Evolutionary conservation across 208 protist species (phyloP), one percentile per base, ranked within the genome.

Genomic region (Acanthamoeba castellanii): DNA sequence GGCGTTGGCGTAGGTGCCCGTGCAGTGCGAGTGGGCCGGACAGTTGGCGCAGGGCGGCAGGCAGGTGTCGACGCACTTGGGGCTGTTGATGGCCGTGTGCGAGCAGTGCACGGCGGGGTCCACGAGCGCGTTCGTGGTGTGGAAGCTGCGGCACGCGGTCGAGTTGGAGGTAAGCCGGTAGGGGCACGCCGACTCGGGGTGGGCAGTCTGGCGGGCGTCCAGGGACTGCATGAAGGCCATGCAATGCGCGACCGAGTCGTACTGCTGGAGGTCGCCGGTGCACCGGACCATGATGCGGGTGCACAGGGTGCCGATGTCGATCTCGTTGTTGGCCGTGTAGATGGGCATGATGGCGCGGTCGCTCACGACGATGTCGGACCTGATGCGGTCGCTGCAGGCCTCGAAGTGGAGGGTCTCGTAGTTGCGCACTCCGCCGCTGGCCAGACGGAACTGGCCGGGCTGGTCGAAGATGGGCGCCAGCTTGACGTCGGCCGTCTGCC

Each of bases 51-150:
- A 90, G 4, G n/a, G 20, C 7, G 37, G 30, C 6, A 37, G 14
- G 82, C 82, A 90, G 16, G 27, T 64, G 32, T 90, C 82, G 57
- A 20, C 16, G 9, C 82, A 90, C 82, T 20, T 64, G 32, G 50
- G 11, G 47, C 30, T 47, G 20, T 90, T 6, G 7, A n/a, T 4
- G 0, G 82, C 25, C 0, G 25, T 42, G 50, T 90, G 82, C n/a
- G 50, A 13, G 82, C 82, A 90, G 50, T 90, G 82, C 3, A 90
- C 82, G 18, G 7, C 82, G 57, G 82, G 82, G n/a, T 90, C 82
- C 4, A 68, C 37, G 3, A 37, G 18, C 0, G 82, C 57, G 82
- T 90, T 90, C 50, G n/a, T 34, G 4, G 82, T 6, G 82, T 90
- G 82, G 82, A 66, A 90, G 55, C 45, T 45, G n/a, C 82, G 50